These are phyloP conservation scores for Kregervanrija delftensis DNA, from an alignment of 805 yeast genomes.

Conservation along the genomic window DNA sequence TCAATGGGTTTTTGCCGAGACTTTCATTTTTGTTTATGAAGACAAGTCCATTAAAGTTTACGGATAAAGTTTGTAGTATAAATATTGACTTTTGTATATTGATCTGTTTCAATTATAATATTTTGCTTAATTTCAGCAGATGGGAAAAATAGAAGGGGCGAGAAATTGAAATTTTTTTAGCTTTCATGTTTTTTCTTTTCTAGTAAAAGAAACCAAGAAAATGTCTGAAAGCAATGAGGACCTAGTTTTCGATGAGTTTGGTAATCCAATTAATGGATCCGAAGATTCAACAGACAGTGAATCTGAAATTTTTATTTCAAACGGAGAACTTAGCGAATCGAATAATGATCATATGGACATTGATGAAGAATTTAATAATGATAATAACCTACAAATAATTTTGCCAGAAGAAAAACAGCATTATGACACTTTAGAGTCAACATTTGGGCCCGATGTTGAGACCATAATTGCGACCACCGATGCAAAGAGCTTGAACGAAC, in stretches of 20 bases:
- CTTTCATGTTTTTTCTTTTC: background rate
- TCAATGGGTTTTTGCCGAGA: background rate
- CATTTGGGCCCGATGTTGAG: slow-evolving; percentile 59
- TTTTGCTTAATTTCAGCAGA: no score
- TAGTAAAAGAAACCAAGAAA: background rate
- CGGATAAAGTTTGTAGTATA: no score
- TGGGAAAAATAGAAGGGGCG: background rate
- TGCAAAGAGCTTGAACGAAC: slow-evolving; percentile 42
- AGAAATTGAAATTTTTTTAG: background rate
- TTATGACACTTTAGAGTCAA: slow-evolving; percentile 36
- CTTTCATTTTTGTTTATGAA: background rate
- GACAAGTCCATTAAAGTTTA: no score
- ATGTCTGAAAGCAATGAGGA: slow-evolving; percentile 40
- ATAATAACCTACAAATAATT: slow-evolving; percentile 23
- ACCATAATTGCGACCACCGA: slow-evolving; percentile 48
- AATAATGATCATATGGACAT: background rate
- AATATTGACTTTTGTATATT: no score
- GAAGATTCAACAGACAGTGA: slow-evolving; percentile 34
- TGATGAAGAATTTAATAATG: slow-evolving; percentile 8
- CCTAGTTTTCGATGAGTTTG: slow-evolving; percentile 77
- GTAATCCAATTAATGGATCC: slow-evolving; percentile 54
- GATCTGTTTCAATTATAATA: no score
- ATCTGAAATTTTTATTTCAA: slow-evolving; percentile 13
- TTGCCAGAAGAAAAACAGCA: slow-evolving; percentile 39
- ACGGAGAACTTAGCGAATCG: slow-evolving; percentile 1